A percentile compares a stretch with the other conserved stretches of the same genome.
These are phyloP conservation scores for Hypoxylon trugodes DNA, from an alignment of 495 filamentous ascomycete genomes.

Conservation along the genomic window DNA sequence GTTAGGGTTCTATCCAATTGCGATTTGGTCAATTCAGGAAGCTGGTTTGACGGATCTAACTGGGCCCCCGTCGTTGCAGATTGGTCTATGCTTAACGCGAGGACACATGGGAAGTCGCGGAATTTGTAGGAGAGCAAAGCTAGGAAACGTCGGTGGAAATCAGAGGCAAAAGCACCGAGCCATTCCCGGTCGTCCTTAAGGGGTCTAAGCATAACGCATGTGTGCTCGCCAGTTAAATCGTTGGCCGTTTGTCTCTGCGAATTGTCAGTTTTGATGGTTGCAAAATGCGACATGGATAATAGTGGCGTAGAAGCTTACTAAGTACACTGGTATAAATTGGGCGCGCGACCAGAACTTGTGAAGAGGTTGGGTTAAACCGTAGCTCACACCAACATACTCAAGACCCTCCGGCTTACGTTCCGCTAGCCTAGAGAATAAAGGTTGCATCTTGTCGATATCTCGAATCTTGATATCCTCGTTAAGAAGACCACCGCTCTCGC, in stretches of 20 bases:
- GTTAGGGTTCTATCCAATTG: slow-evolving; percentile 80
- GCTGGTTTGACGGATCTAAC: slow-evolving; percentile 58
- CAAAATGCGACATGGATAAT: neutral
- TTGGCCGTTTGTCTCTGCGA: slow-evolving; percentile 85
- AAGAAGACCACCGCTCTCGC: slow-evolving; percentile 67
- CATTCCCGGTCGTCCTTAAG: slow-evolving; percentile 76
- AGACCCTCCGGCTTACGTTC: slow-evolving; percentile 82
- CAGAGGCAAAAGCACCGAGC: slow-evolving; percentile 87
- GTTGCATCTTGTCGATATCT: slow-evolving; percentile 90
- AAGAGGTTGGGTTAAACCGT: slow-evolving; percentile 85
- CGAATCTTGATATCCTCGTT: slow-evolving; percentile 89
- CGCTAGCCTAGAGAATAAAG: slow-evolving; percentile 86
- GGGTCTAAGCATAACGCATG: slow-evolving; percentile 94
- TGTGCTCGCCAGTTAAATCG: slow-evolving; percentile 95
- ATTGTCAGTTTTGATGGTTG: neutral
- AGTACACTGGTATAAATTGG: slow-evolving; percentile 89
- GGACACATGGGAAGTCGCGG: slow-evolving; percentile 79
- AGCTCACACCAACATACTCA: slow-evolving; percentile 95
- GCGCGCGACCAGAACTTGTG: slow-evolving; percentile 93
- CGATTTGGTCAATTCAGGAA: slow-evolving; percentile 67
- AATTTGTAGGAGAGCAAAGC: slow-evolving; percentile 91
- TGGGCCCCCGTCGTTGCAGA: slow-evolving; percentile 79
- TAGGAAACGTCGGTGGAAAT: slow-evolving; percentile 93
- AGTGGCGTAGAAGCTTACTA: slow-evolving; percentile 49
- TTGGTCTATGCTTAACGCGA: slow-evolving; percentile 89